Percentiles rank a stretch among this genome's conserved stretches.
phyloP scores from a whole-genome alignment of 441 rosid species.

The Adansonia rubrostipa region DNA sequence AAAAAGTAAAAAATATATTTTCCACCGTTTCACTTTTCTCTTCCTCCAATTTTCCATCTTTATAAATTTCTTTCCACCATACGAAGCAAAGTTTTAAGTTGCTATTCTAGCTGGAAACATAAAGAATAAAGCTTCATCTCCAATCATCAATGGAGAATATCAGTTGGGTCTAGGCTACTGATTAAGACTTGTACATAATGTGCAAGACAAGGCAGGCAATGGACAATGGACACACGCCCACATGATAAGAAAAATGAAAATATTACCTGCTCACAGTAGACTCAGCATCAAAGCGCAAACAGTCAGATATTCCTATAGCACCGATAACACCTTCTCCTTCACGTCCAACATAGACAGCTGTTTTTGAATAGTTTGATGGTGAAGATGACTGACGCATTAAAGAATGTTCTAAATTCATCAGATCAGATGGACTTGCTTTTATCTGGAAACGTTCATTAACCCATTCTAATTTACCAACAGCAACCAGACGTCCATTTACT shows the following conservation, averaged over 20 bases:
- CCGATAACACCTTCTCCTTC: constrained; percentile 93
- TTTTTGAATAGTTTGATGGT: constrained; percentile 68
- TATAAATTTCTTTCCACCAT: too few relatives aligned
- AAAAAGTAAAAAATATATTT: too few relatives aligned
- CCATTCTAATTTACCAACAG: constrained; percentile 88
- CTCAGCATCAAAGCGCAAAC: constrained; percentile 79
- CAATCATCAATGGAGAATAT: not conserved
- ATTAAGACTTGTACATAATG: not conserved
- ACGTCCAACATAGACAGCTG: constrained; percentile 81
- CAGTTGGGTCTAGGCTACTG: not conserved
- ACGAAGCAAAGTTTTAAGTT: not conserved
- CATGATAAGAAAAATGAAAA: constrained; percentile 6
- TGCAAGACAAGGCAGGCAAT: not conserved
- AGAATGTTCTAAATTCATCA: constrained; percentile 53
- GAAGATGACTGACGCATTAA: constrained; percentile 47
- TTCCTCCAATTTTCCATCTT: too few relatives aligned
- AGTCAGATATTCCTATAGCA: constrained; percentile 80
- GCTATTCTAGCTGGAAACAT: not conserved
- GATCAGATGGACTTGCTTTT: constrained; percentile 47
- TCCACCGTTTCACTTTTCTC: too few relatives aligned
- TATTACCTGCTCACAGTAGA: constrained; percentile 71
- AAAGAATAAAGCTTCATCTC: constrained; percentile 12
- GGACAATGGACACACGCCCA: not conserved
- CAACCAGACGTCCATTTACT: constrained; percentile 82
- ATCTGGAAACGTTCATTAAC: constrained; percentile 69